Conservation (phyloP, 1,284 basidiomycete genomes). For the Takashimella tepidaria region DNA sequence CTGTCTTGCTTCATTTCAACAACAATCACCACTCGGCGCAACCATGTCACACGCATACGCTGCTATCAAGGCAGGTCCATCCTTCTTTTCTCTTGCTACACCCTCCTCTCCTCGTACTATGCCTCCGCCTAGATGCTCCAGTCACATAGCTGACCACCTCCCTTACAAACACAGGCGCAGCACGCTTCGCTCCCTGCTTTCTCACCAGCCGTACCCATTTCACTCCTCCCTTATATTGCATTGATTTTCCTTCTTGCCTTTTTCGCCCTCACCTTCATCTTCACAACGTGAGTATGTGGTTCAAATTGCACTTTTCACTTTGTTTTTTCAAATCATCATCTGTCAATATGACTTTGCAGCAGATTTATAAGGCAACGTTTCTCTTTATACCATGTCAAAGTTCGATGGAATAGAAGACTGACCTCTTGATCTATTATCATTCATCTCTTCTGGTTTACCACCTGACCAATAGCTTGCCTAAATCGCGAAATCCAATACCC, state of each 20-base stretch:
- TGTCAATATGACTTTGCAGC: background rate
- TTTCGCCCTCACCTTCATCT: conserved; percentile 78
- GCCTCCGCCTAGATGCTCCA: no score
- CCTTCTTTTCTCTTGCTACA: background rate
- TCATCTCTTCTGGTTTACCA: conserved; percentile 9
- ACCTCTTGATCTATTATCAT: conserved; percentile 11
- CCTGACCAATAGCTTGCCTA: conserved; percentile 33
- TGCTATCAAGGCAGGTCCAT: conserved; percentile 21
- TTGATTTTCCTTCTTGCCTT: conserved; percentile 65
- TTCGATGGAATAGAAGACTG: background rate
- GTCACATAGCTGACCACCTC: background rate
- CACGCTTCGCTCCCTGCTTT: conserved; percentile 60
- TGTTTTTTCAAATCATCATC: background rate
- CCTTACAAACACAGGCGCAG: conserved; percentile 50
- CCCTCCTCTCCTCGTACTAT: background rate
- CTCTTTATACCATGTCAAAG: background rate
- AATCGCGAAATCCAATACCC: conserved; percentile 52
- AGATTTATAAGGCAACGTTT: background rate
- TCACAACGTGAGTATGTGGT: conserved; percentile 63
- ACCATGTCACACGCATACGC: conserved; percentile 22
- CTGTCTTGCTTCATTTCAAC: background rate
- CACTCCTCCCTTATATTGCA: conserved; percentile 66
- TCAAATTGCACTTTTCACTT: background rate
- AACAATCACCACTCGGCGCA: conserved; percentile 4
- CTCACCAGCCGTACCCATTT: conserved; percentile 60